Evolutionary conservation across 331 rosid genomes (phyloP).

Genomic region (Arachis monticola): DNA sequence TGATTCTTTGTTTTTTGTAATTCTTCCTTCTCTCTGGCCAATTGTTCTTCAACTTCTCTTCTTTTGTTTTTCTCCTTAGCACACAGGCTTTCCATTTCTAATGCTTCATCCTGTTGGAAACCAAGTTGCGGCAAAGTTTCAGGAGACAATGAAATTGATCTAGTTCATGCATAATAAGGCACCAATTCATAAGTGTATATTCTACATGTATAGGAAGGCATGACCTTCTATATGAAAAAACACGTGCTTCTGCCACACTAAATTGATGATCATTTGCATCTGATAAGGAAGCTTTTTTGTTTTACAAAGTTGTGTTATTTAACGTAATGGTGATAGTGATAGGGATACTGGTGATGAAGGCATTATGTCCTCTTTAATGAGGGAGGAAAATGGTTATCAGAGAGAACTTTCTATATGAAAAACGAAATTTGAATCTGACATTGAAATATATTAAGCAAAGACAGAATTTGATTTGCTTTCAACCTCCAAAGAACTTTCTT

Average conservation of each 20-base stretch:
- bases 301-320: neutral
- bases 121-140: conserved; percentile 36
- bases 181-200: conserved; percentile 26
- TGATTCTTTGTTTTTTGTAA: conserved; percentile 54
- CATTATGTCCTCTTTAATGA: conserved; percentile 14
- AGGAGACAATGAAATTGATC: conserved; percentile 29
- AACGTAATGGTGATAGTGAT: conserved; percentile 3
- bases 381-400: conserved; percentile 10
- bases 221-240: neutral
- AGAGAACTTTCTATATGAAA: conserved; percentile 19
- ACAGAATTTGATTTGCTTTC: conserved; percentile 50
- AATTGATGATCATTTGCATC: conserved; percentile 20
- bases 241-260: conserved; percentile 12
- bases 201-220: conserved; percentile 11
- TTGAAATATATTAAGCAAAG: neutral
- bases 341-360: conserved; percentile 28
- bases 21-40: conserved; percentile 56
- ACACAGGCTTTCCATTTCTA: conserved; percentile 50
- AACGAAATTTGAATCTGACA: conserved; percentile 16
- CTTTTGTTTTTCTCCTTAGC: conserved; percentile 59
- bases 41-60: conserved; percentile 64
- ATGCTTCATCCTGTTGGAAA: conserved; percentile 61
- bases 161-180: conserved; percentile 32
- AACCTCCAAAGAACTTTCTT: conserved; percentile 52
- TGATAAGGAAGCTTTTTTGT: conserved; percentile 21